Base-by-base conservation (phyloP, 2,329 filamentous ascomycete genomes). In the Ceratocystis ficicola region DNA sequence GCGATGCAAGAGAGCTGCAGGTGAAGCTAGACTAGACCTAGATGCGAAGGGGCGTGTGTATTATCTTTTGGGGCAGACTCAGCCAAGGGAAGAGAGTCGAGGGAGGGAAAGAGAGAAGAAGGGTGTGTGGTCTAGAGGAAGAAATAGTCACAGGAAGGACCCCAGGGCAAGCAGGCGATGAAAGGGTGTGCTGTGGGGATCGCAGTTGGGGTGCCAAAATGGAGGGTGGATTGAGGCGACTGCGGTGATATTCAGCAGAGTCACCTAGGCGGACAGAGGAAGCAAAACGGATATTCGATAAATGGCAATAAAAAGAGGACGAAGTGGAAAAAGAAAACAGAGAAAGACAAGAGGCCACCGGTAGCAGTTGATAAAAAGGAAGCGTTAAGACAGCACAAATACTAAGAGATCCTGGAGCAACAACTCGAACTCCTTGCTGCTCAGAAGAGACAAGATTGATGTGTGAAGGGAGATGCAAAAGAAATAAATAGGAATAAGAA, bases 211-310 rank as follows among this genome's bases (percentile, higher is more conserved):
- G 48, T 52, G 17, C n/a, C 8, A 20, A 22, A 10, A 20, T 25
- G 10, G 17, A 52, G 48, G 48, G 20, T 22, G 48, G 48, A n/a
- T 25, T 52, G 48, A 52, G 48, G 28, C 48, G 28, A 25, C 48
- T 32, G 28, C 55, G 25, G 55, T 36, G 55, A 59, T 59, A 59
- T 59, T 59, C 55, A 59, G 55, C 55, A 59, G 55, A 59, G 17
- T 59, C 55, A 59, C 55, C 55, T 7, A 59, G 55, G 50, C n/a
- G 25, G 50, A 55, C 25, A 15, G 28, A 59, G 28, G n/a, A 30
- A 59, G n/a, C 22, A 41, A 22, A 52, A 8, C 20, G 7, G 48
- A 12, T 41, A 41, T 41, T 52, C 48, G 12, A 52, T 52, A 52
- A 52, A 52, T 52, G 22, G 15, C 55, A 32, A 59, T 59, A 59